Percentiles rank a stretch among this genome's conserved stretches.
phyloP scores from a whole-genome alignment of 192 early-diverging fungal species.

The Linnemannia elongata region DNA sequence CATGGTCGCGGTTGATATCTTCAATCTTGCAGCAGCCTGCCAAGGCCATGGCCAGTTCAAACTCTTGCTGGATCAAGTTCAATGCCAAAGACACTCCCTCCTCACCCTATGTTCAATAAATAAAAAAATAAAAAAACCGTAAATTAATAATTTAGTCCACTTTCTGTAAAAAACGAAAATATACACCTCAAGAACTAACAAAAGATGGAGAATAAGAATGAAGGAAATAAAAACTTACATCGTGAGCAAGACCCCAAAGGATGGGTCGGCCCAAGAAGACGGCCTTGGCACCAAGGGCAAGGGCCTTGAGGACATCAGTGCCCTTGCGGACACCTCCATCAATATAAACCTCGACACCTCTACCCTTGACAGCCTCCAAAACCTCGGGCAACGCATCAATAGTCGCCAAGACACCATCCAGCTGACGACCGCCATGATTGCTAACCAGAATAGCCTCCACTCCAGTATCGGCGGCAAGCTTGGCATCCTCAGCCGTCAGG shows the following conservation, averaged over 20 bases:
- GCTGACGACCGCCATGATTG: constrained; percentile 98
- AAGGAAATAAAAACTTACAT: constrained; percentile 38
- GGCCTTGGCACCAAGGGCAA: constrained; percentile 94
- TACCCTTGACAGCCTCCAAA: constrained; percentile 75
- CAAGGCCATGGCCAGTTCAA: constrained; percentile 87
- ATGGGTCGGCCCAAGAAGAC: constrained; percentile 88
- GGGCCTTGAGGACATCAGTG: constrained; percentile 95
- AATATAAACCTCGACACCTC: constrained; percentile 88
- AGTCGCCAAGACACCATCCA: constrained; percentile 83
- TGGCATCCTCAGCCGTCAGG: constrained; percentile 91
- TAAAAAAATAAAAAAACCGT: too few relatives aligned
- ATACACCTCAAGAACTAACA: too few relatives aligned
- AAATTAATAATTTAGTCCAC: constrained; percentile 2
- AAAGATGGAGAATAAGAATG: neutral
- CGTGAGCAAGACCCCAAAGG: constrained; percentile 58
- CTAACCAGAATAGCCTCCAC: constrained; percentile 90
- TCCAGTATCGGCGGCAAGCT: constrained; percentile 82
- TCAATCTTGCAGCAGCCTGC: constrained; percentile 74
- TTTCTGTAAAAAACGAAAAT: constrained; percentile 69
- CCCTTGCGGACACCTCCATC: constrained; percentile 96
- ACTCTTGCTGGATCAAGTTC: constrained; percentile 85
- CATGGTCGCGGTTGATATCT: constrained; percentile 71
- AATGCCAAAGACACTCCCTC: constrained; percentile 83
- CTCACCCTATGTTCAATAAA: constrained; percentile 77
- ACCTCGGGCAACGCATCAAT: constrained; percentile 91